A percentile compares a stretch with the other conserved stretches of the same genome.
Conservation (phyloP, 208 protist genomes). For the Zelonia costaricensis region DNA sequence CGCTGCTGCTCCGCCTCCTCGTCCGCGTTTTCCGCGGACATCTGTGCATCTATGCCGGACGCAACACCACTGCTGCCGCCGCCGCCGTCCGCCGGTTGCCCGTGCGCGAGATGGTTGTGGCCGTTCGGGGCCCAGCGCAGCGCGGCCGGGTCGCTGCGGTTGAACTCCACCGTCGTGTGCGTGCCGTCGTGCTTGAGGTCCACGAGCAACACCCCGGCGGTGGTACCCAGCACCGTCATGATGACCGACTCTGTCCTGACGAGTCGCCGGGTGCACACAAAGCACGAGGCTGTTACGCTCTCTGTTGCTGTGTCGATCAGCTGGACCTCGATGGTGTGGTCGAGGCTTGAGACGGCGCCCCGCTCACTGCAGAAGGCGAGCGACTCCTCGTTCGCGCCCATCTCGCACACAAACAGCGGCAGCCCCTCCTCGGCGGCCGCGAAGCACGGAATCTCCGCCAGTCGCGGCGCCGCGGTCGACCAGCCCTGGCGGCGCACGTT, state of each 20-base stretch:
- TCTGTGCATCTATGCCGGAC: neutral
- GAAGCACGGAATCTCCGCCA: constrained; percentile 72
- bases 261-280: constrained; percentile 51
- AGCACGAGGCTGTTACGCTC: constrained; percentile 45
- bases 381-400: constrained; percentile 57
- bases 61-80: neutral
- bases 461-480: constrained; percentile 48
- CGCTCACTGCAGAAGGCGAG: constrained; percentile 80
- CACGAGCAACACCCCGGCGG: constrained; percentile 49
- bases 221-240: constrained; percentile 64
- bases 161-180: constrained; percentile 53
- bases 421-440: constrained; percentile 51
- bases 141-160: constrained; percentile 30
- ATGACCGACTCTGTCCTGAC: constrained; percentile 37
- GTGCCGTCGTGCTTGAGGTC: constrained; percentile 68
- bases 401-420: constrained; percentile 77
- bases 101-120: constrained; percentile 22
- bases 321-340: constrained; percentile 79
- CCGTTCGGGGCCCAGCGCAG: constrained; percentile 17
- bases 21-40: neutral
- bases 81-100: neutral
- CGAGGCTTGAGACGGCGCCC: constrained; percentile 76
- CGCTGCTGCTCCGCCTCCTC: constrained; percentile 1
- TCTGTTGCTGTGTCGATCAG: constrained; percentile 47
- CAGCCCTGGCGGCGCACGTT: constrained; percentile 53